These are phyloP conservation scores for Talaromyces trachyspermus DNA, from an alignment of 495 filamentous ascomycete species.

Conservation along the genomic window DNA sequence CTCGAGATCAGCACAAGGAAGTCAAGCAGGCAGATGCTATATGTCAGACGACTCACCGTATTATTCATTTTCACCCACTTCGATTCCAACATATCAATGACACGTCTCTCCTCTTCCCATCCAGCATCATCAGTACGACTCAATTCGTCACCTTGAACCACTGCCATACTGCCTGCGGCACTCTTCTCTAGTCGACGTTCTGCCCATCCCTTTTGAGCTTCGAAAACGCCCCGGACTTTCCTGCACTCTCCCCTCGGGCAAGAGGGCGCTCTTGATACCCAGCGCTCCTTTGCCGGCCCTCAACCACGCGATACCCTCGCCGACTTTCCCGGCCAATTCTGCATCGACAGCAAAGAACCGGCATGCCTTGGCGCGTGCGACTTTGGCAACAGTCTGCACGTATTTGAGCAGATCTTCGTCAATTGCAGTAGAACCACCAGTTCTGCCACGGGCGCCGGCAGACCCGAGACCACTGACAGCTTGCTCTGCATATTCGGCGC, in stretches of 20 bases:
- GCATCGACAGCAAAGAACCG: slow-evolving; percentile 87
- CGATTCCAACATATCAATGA: slow-evolving; percentile 75
- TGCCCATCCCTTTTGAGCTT: slow-evolving; percentile 44
- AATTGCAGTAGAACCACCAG: slow-evolving; percentile 22
- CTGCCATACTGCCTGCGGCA: slow-evolving; percentile 63
- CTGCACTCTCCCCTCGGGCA: slow-evolving; percentile 13
- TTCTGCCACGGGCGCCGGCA: slow-evolving; percentile 19
- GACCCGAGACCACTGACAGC: slow-evolving; percentile 40
- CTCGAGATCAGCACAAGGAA: not conserved
- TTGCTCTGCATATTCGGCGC: slow-evolving; percentile 47
- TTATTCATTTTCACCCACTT: slow-evolving; percentile 94
- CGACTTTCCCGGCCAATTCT: slow-evolving; percentile 70
- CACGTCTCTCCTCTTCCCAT: slow-evolving; percentile 71
- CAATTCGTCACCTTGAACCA: slow-evolving; percentile 32
- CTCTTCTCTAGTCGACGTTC: slow-evolving; percentile 37
- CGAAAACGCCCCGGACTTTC: slow-evolving; percentile 40
- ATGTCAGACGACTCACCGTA: slow-evolving; percentile 52
- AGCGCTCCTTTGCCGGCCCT: slow-evolving; percentile 62
- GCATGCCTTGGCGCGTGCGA: slow-evolving; percentile 73
- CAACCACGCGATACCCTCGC: slow-evolving; percentile 79
- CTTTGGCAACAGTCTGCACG: slow-evolving; percentile 61
- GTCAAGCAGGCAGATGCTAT: not conserved
- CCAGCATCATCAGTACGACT: slow-evolving; percentile 82
- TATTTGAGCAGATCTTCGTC: slow-evolving; percentile 63
- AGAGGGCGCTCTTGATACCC: slow-evolving; percentile 38